Percentiles rank a stretch among this genome's conserved stretches.
These are phyloP conservation scores for Bathelium albidoporum DNA, from an alignment of 495 filamentous ascomycete genomes.

Conservation along the genomic window DNA sequence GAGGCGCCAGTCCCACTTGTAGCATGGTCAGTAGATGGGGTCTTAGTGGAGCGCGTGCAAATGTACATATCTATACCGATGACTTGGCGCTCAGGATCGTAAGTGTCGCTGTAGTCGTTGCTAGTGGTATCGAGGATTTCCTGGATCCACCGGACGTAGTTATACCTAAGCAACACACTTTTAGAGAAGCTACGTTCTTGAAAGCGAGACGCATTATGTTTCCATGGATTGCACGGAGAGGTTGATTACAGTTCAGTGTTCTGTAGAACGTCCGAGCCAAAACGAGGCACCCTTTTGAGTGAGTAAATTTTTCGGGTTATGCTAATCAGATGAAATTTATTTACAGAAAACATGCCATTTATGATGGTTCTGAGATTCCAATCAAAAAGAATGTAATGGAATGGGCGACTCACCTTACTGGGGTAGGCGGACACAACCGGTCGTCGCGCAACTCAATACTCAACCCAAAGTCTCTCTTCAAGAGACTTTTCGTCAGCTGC, in stretches of 20 bases:
- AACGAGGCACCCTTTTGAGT: too few relatives aligned
- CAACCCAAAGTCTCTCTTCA: conserved; percentile 66
- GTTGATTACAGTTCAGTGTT: too few relatives aligned
- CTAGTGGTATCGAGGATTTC: conserved; percentile 68
- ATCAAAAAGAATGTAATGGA: background rate
- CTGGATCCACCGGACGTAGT: conserved; percentile 88
- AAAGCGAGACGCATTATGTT: conserved; percentile 1
- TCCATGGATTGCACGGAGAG: too few relatives aligned
- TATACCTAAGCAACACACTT: conserved; percentile 41
- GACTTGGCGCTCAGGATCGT: conserved; percentile 47
- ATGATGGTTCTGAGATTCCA: background rate
- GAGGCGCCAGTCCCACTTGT: conserved; percentile 73
- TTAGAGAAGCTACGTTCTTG: too few relatives aligned
- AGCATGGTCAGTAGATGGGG: background rate
- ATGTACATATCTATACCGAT: conserved; percentile 68
- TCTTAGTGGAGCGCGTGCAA: background rate
- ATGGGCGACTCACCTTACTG: conserved; percentile 18
- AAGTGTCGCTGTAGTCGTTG: conserved; percentile 40
- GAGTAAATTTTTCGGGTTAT: too few relatives aligned
- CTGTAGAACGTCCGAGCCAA: too few relatives aligned
- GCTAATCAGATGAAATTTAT: too few relatives aligned
- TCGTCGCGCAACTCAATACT: conserved; percentile 59
- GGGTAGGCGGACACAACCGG: conserved; percentile 81
- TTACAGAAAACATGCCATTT: background rate
- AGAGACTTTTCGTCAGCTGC: conserved; percentile 70